These are phyloP conservation scores for Globisporangium sylvaticum DNA, from an alignment of 352 stramenopile genomes.

Conservation along the genomic window DNA sequence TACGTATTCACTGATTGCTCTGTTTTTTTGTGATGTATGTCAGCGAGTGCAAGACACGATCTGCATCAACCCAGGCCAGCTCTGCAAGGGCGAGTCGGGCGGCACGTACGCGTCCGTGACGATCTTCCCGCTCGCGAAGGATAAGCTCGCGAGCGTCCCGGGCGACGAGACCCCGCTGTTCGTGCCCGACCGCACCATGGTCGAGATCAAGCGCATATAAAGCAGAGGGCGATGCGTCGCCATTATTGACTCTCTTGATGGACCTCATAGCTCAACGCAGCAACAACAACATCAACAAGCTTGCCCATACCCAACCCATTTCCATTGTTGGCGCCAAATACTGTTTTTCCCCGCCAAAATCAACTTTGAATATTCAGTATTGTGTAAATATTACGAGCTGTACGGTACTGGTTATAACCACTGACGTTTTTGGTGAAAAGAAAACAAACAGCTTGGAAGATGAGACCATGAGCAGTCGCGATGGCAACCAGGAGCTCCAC, in stretches of 20 bases:
- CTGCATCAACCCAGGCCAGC: conserved; percentile 93
- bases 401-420: not conserved
- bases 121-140: conserved; percentile 86
- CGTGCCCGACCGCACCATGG: conserved; percentile 84
- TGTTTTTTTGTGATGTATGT: conserved; percentile 6
- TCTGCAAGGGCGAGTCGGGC: conserved; percentile 92
- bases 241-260: no score
- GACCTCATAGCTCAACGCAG: not conserved
- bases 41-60: conserved; percentile 89
- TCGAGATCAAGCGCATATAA: conserved; percentile 92
- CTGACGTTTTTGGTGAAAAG: not conserved
- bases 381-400: not conserved
- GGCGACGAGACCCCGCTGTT: conserved; percentile 58
- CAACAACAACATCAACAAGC: not conserved
- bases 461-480: conserved; percentile 14
- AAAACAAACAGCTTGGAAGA: no score
- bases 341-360: not conserved
- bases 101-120: conserved; percentile 92
- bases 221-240: not conserved
- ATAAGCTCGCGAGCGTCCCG: conserved; percentile 52
- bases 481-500: conserved; percentile 11
- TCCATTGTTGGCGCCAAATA: not conserved
- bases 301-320: not conserved
- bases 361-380: not conserved
- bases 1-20: not conserved